Conservation (phyloP, 768 basidiomycete species). For the Lactifluus subvellereus region DNA sequence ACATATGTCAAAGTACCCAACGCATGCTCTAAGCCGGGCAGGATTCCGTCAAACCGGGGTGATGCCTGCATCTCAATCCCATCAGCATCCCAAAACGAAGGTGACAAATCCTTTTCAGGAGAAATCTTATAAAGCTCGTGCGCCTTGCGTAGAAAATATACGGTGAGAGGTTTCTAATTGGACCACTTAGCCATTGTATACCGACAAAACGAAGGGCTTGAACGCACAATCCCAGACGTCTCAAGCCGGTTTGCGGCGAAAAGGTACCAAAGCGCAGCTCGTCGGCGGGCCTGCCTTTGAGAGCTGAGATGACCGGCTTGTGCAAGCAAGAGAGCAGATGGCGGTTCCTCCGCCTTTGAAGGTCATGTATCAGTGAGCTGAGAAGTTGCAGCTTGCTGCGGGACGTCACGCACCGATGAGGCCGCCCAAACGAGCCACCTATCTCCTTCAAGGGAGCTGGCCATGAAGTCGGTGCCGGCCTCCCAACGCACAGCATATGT, state of each 20-base stretch:
- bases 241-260: conserved; percentile 71
- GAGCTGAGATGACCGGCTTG: conserved; percentile 71
- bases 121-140: conserved; percentile 52
- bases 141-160: conserved; percentile 72
- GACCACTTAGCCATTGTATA: neutral
- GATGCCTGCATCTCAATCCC: conserved; percentile 37
- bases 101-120: conserved; percentile 57
- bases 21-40: conserved; percentile 73
- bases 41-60: conserved; percentile 54
- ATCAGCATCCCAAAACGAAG: conserved; percentile 77
- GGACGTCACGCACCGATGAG: conserved; percentile 53
- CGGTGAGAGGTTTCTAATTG: conserved; percentile 76
- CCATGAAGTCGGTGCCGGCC: conserved; percentile 50
- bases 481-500: conserved; percentile 75
- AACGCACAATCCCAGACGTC: conserved; percentile 76
- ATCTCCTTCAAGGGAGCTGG: conserved; percentile 61
- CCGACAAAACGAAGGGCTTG: neutral
- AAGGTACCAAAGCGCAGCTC: conserved; percentile 76
- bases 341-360: conserved; percentile 73
- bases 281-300: conserved; percentile 49
- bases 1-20: conserved; percentile 44
- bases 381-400: neutral
- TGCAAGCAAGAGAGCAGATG: conserved; percentile 70
- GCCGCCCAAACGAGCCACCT: conserved; percentile 85
- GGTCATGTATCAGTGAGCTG: conserved; percentile 16